These are phyloP conservation scores for Dothistroma septosporum DNA, from an alignment of 2,329 filamentous ascomycete genomes.

Conservation along the genomic window DNA sequence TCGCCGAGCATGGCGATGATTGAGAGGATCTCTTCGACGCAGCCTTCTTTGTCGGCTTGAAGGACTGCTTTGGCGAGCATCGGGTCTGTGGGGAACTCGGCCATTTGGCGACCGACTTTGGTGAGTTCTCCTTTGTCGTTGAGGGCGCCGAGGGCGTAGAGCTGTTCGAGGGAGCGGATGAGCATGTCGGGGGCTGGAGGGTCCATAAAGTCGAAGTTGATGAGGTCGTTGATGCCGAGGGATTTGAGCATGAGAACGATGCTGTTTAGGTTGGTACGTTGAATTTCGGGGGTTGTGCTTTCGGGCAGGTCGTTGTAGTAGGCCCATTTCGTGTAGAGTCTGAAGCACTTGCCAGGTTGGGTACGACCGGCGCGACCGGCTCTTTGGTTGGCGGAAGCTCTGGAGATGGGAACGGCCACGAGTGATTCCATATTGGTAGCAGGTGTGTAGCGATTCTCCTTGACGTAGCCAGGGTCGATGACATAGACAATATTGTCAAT, in stretches of 20 bases:
- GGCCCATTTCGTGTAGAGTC: constrained; percentile 87
- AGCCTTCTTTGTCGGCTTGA: constrained; percentile 83
- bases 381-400: constrained; percentile 88
- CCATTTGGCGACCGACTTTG: constrained; percentile 88
- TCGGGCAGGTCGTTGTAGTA: constrained; percentile 88
- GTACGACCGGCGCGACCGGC: constrained; percentile 90
- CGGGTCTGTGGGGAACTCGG: constrained; percentile 87
- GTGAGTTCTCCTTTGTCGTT: constrained; percentile 87
- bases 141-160: constrained; percentile 85
- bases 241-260: constrained; percentile 84
- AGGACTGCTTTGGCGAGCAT: constrained; percentile 88
- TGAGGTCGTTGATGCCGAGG: constrained; percentile 83
- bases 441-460: constrained; percentile 91
- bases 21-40: constrained; percentile 85
- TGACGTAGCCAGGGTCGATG: constrained; percentile 91
- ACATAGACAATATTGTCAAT: constrained; percentile 96
- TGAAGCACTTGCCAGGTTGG: constrained; percentile 86
- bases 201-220: constrained; percentile 96
- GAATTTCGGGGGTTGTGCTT: constrained; percentile 86
- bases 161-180: constrained; percentile 80
- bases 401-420: constrained; percentile 83
- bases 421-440: constrained; percentile 88
- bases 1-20: constrained; percentile 95
- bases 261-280: constrained; percentile 79
- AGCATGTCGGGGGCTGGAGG: constrained; percentile 84